Conservation (phyloP, 2,329 filamentous ascomycete genomes). For the Exophiala mesophila region DNA sequence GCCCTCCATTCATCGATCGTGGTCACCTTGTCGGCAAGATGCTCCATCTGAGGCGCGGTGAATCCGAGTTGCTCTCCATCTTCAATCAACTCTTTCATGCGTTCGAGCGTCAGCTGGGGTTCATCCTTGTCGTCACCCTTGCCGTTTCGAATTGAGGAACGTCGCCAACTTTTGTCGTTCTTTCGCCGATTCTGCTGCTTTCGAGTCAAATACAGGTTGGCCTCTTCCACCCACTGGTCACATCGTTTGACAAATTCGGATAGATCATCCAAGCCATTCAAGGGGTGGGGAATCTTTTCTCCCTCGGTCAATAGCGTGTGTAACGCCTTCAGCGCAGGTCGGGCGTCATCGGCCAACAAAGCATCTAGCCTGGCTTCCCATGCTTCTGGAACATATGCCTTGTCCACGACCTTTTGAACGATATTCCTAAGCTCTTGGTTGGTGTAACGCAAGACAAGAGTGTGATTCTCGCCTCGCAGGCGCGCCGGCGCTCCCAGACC, state of each 20-base stretch:
- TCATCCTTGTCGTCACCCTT: constrained; percentile 84
- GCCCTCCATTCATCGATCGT: constrained; percentile 80
- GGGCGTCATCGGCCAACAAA: constrained; percentile 75
- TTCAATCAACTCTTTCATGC: constrained; percentile 76
- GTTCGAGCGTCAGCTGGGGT: constrained; percentile 72
- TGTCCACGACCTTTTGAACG: constrained; percentile 75
- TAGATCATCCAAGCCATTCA: constrained; percentile 75
- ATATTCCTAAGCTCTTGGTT: constrained; percentile 63
- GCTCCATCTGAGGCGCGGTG: constrained; percentile 83
- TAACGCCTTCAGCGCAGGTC: constrained; percentile 78
- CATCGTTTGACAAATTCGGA: constrained; percentile 90
- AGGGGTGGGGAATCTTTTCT: constrained; percentile 88
- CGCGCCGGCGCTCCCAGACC: constrained; percentile 61
- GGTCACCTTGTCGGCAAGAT: constrained; percentile 77
- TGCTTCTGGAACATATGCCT: constrained; percentile 74
- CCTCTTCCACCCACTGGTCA: constrained; percentile 97
- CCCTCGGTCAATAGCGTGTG: constrained; percentile 83
- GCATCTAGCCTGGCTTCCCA: constrained; percentile 91
- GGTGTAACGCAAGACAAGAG: constrained; percentile 70
- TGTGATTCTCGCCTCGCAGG: constrained; percentile 65
- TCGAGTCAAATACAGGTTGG: constrained; percentile 89
- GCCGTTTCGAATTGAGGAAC: constrained; percentile 63
- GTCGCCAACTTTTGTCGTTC: constrained; percentile 82
- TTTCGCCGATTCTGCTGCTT: constrained; percentile 98
- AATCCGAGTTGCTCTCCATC: constrained; percentile 86